These are phyloP conservation scores for Zoysia matrella DNA, from an alignment of 202 grass and related monocot species.

Conservation along the genomic window DNA sequence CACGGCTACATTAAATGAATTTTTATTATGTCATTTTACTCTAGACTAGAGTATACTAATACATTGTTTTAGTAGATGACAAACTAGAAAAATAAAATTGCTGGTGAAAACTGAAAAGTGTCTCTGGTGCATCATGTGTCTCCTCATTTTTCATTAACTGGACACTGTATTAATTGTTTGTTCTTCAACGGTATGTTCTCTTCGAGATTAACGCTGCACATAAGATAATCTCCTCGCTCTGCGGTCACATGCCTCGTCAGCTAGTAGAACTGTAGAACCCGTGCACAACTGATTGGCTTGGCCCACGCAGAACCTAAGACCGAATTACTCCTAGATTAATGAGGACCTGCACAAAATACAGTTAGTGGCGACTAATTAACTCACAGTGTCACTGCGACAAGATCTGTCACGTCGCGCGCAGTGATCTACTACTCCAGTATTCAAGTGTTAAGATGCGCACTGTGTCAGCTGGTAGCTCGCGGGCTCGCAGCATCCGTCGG, in stretches of 20 bases:
- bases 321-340: background rate
- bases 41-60: too few relatives aligned
- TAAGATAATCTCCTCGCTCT: background rate
- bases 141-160: too few relatives aligned
- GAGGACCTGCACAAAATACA: background rate
- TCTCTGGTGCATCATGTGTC: too few relatives aligned
- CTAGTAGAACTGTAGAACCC: background rate
- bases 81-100: too few relatives aligned
- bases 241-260: background rate
- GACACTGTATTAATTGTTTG: background rate
- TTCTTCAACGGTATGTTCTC: background rate
- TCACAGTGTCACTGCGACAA: background rate
- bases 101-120: too few relatives aligned
- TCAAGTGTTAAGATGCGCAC: background rate
- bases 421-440: background rate
- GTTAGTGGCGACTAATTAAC: background rate
- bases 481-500: background rate
- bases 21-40: too few relatives aligned
- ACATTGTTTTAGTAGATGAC: too few relatives aligned
- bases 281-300: background rate
- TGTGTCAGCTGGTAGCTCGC: background rate
- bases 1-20: too few relatives aligned
- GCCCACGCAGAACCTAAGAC: background rate
- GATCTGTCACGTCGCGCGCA: background rate
- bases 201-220: background rate